Evolutionary conservation across 2,329 filamentous ascomycete species (phyloP).

Genomic region (Herpotrichia juniperi): DNA sequence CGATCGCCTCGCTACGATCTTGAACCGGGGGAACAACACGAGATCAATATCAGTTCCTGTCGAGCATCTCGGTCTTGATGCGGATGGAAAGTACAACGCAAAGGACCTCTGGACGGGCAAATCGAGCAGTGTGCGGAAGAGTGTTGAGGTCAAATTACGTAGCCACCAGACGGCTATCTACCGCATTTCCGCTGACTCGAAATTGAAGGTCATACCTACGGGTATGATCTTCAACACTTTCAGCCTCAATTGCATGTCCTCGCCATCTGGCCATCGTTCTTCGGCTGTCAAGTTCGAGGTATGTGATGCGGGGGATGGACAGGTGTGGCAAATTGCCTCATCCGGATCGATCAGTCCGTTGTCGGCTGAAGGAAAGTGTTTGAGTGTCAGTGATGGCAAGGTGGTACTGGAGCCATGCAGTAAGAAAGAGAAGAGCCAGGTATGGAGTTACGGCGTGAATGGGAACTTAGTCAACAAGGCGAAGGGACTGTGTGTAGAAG

Average conservation of each 20-base stretch:
- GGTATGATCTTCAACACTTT: constrained; percentile 59
- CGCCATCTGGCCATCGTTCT: constrained; percentile 16
- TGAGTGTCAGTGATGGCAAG: constrained; percentile 25
- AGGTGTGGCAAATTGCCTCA: constrained; percentile 50
- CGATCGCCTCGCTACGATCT: constrained; percentile 54
- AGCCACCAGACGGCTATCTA: constrained; percentile 52
- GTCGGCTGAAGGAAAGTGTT: constrained; percentile 39
- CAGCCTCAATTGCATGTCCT: constrained; percentile 52
- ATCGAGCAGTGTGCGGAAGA: constrained; percentile 22
- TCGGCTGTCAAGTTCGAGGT: constrained; percentile 36
- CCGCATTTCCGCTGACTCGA: constrained; percentile 42
- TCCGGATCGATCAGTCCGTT: constrained; percentile 49
- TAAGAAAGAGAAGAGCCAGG: constrained; percentile 29
- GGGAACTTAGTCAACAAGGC: constrained; percentile 51
- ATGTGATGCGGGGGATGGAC: constrained; percentile 48
- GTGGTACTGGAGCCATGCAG: constrained; percentile 21
- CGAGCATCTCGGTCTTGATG: constrained; percentile 45
- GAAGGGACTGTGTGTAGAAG: constrained; percentile 48
- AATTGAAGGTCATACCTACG: constrained; percentile 45
- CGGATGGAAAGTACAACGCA: constrained; percentile 36
- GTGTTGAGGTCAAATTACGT: constrained; percentile 36
- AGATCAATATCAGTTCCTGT: constrained; percentile 41
- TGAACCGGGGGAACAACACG: constrained; percentile 50
- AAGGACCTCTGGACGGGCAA: constrained; percentile 54
- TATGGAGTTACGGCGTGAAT: constrained; percentile 53